Evolutionary conservation across 1,284 basidiomycete species (phyloP).

Genomic region (Sutorius eximius): DNA sequence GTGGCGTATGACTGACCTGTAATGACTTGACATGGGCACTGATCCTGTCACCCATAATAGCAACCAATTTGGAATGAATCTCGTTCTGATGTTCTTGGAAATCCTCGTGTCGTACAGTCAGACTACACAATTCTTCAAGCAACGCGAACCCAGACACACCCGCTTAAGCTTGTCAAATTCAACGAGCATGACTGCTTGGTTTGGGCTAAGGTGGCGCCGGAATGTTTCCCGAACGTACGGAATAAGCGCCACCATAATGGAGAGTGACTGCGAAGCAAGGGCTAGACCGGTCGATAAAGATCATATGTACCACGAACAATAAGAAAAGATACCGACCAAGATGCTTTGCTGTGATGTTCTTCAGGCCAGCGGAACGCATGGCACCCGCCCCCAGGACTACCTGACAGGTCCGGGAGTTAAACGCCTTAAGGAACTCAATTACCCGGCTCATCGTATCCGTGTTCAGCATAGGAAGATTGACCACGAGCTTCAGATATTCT

Average conservation of each 20-base stretch:
- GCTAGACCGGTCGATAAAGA: constrained; percentile 48
- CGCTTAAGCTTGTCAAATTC: constrained; percentile 99
- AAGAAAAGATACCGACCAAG: constrained; percentile 54
- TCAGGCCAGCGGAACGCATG: constrained; percentile 95
- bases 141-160: constrained; percentile 45
- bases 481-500: constrained; percentile 87
- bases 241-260: constrained; percentile 93
- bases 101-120: constrained; percentile 56
- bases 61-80: constrained; percentile 95
- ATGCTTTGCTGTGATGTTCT: constrained; percentile 98
- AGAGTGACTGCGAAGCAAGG: constrained; percentile 92
- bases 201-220: constrained; percentile 86
- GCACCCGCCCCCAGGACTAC: constrained; percentile 97
- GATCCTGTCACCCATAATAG: constrained; percentile 97
- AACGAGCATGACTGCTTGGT: constrained; percentile 94
- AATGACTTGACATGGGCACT: constrained; percentile 82
- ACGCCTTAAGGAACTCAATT: constrained; percentile 95
- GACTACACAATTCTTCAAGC: constrained; percentile 3
- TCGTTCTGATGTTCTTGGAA: constrained; percentile 99
- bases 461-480: constrained; percentile 86
- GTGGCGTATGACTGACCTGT: constrained; percentile 49
- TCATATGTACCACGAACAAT: constrained; percentile 11
- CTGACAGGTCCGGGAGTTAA: constrained; percentile 98
- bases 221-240: constrained; percentile 95
- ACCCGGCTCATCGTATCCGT: constrained; percentile 93